Percentiles rank a stretch among this genome's conserved stretches.
Evolutionary conservation across 192 early-diverging fungal genomes (phyloP).

Genomic region (Mortierella claussenii): DNA sequence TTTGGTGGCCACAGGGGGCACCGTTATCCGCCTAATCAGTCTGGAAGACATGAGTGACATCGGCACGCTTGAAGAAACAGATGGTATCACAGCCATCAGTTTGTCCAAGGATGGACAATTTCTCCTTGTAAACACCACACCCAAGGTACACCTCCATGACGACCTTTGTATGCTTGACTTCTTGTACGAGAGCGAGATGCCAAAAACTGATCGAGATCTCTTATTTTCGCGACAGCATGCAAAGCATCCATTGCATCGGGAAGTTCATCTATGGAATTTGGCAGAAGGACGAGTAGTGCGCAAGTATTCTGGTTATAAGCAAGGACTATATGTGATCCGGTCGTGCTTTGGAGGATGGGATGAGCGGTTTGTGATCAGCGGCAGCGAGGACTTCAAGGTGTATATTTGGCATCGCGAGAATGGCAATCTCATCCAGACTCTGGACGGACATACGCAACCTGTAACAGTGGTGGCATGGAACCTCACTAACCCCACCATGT

Average conservation of each 20-base stretch:
- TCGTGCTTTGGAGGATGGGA: conserved; percentile 90
- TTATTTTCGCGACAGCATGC: conserved; percentile 58
- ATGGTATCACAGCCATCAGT: conserved; percentile 50
- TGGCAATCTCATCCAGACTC: conserved; percentile 70
- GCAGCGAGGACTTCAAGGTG: conserved; percentile 88
- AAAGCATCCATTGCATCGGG: conserved; percentile 70
- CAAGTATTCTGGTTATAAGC: conserved; percentile 85
- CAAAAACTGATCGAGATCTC: too few species aligned
- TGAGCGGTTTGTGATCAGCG: conserved; percentile 86
- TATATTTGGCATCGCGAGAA: conserved; percentile 87
- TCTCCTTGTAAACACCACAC: conserved; percentile 59
- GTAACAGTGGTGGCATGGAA: conserved; percentile 86
- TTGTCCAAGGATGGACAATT: conserved; percentile 61
- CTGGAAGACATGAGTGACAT: conserved; percentile 38
- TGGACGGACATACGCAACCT: conserved; percentile 72
- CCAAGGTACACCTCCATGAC: conserved; percentile 45
- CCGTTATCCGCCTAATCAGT: conserved; percentile 36
- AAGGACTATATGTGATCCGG: conserved; percentile 89
- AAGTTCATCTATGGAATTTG: conserved; percentile 93
- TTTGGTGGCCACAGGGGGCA: conserved; percentile 53
- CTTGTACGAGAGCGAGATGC: too few species aligned
- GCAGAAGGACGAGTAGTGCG: conserved; percentile 71
- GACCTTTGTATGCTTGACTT: too few species aligned
- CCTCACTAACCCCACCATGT: conserved; percentile 67
- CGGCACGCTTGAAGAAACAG: conserved; percentile 52